Base-by-base conservation (phyloP, 768 basidiomycete genomes). In the Mycena venus region DNA sequence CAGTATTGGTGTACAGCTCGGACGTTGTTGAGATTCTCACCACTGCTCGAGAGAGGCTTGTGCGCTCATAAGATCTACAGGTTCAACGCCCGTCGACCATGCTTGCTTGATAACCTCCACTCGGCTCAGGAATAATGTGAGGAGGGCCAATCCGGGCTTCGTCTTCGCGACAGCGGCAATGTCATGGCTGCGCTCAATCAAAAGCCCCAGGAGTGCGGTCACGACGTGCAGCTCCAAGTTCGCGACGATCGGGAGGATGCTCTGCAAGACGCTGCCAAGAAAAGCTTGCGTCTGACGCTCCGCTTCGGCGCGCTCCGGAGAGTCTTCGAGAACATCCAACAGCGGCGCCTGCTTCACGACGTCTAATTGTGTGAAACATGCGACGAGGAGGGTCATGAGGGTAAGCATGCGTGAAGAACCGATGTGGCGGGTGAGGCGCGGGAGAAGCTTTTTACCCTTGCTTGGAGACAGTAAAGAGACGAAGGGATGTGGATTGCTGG, bases 401-500 rank as follows among this genome's bases (percentile, higher is more conserved):
- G 95, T 96, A 44, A 96, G 90, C 89, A 96, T 93, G 80, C 94
- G 93, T 59, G 93, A 87, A 36, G 91, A 88, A 74, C 90, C 90
- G 21, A 99, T 89, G 77, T 96, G 94, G 23, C 97, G 93, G 12
- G 96, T 92, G 17, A 97, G 90, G 55, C 98, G 93, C 4, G 96
- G 95, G 15, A 99, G 88, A 29, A 99, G 89, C 73, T 93, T 93
- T 86, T 99, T 99, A 69, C 98, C 98, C 84, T 99, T 99, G 77
- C 90, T 90, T 5, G 95, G 93, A 23, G 89, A 90, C 59, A 99
- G 89, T 38, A 99, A 88, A 3, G 97, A 96, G 77, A 99, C 92
- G 85, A 99, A 99, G 2, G 98, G 98, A 85, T 99, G 98, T 3
- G 98, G 98, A 75, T 94, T 89, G 81, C 97, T 74, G 15, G 97